Evolutionary conservation across 116 monocot genomes (phyloP), one percentile per base, ranked within the genome.

Genomic region (Iris pallida): DNA sequence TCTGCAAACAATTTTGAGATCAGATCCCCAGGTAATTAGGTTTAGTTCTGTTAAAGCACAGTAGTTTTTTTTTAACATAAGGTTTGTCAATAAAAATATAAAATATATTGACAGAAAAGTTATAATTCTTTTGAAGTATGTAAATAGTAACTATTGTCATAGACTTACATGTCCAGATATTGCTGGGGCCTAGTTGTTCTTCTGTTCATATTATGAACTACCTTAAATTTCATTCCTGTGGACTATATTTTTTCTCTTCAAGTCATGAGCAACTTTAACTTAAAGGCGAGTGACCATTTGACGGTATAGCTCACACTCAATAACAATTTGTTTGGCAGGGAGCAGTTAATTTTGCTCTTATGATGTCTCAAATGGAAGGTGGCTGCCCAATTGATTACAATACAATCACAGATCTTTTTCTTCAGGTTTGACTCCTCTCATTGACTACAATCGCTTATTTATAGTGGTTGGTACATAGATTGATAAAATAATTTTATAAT

Each of bases 311-410:
- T 58, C 3, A 14, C 46, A 40, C 41, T 66, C 16, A 72, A 51
- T 14, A 52, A 4, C 12, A 74, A 57, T 48, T 51, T 66, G 19
- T 66, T 58, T 71, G 43, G 57, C 86, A 99, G 93, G 99, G 99
- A 55, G 99, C 99, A 43, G 99, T 93, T 42, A 99, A 99, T 78
- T 93, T 99, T 81, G 93, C 99, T 68, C 90, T 99, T 49, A 99
- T 99, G 99, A 93, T 99, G 99, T 90, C 99, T 54, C 99, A 99
- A 90, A 99, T 93, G 99, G 93, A 99, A 64, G 93, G 93, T 19
- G 99, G 93, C 8, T 93, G 90, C 64, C 99, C 99, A 45, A 72
- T 99, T 73, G 99, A 99, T 82, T 99, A 99, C 73, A 99, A 99
- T 77, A 98, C 97, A 49, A 99, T 99, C 49, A 93, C 98, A 51